These are phyloP conservation scores for Pyricularia grisea DNA, from an alignment of 2,329 filamentous ascomycete species.

Conservation along the genomic window DNA sequence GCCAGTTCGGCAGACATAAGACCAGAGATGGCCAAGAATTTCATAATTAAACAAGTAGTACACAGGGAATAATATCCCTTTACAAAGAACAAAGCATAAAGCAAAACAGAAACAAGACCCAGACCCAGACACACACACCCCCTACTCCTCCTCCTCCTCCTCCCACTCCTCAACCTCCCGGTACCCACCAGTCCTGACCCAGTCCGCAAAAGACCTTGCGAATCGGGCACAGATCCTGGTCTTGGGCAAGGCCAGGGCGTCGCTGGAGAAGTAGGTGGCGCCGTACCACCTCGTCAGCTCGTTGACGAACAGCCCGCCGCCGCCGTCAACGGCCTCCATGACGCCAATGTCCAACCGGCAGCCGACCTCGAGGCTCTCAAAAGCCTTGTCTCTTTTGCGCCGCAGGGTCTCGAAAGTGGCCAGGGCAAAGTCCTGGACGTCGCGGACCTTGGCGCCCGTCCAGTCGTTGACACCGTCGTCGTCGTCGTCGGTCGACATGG, in stretches of 20 bases:
- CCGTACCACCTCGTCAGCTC: constrained; percentile 1
- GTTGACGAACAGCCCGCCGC: constrained; percentile 1
- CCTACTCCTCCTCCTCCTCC: neutral
- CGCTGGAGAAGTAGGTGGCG: neutral
- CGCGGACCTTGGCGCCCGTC: neutral
- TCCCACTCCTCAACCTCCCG: neutral
- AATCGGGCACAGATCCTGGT: neutral
- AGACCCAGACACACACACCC: constrained; percentile 1
- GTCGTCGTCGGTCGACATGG: neutral
- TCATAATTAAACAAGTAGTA: too few relatives aligned
- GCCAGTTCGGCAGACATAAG: too few relatives aligned
- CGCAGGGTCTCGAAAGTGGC: constrained; percentile 1
- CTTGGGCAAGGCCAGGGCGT: neutral
- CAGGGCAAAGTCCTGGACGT: neutral
- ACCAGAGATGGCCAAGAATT: too few relatives aligned
- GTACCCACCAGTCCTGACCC: neutral
- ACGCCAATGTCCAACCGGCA: constrained; percentile 1
- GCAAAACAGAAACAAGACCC: neutral
- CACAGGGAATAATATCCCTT: too few relatives aligned
- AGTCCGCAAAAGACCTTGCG: constrained; percentile 1
- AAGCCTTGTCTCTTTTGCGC: neutral
- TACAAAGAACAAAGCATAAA: constrained; percentile 14
- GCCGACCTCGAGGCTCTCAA: constrained; percentile 1
- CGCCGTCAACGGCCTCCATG: neutral
- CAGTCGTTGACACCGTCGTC: neutral